Conservation (phyloP, 106 monocot species). For the Iris macrosiphon region DNA sequence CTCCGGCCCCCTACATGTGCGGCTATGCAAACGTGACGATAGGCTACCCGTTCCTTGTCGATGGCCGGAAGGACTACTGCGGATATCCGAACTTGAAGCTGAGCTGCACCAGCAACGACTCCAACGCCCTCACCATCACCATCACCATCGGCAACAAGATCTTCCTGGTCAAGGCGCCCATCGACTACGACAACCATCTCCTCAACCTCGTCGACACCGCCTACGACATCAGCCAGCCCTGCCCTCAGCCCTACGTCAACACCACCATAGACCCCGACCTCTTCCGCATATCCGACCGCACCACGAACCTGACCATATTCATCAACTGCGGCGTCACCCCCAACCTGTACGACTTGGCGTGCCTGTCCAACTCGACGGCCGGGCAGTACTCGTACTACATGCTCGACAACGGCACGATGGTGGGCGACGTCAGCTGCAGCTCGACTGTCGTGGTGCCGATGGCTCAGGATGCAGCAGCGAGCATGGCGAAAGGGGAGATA, state of each 20-base stretch:
- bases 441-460: not conserved
- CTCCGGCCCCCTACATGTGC: not conserved
- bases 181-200: slow-evolving; percentile 7
- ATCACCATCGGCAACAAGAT: slow-evolving; percentile 4
- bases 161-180: slow-evolving; percentile 1
- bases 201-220: not conserved
- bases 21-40: not conserved
- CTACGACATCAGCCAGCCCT: not conserved
- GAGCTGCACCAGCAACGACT: not conserved
- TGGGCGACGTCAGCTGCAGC: not conserved
- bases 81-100: slow-evolving; percentile 6
- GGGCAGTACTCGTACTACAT: not conserved
- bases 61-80: slow-evolving; percentile 4
- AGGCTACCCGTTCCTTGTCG: slow-evolving; percentile 4
- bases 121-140: not conserved
- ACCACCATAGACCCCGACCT: not conserved
- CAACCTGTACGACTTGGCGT: no score
- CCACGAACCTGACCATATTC: not conserved
- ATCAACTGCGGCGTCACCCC: not conserved
- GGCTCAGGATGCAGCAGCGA: not conserved
- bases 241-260: slow-evolving; percentile 2
- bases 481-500: not conserved
- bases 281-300: not conserved
- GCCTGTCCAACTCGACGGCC: no score
- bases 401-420: not conserved